Evolutionary conservation across 202 grass and related monocot genomes (phyloP), one percentile per base, ranked within the genome.

Genomic region (Schoenoplectus triqueter): DNA sequence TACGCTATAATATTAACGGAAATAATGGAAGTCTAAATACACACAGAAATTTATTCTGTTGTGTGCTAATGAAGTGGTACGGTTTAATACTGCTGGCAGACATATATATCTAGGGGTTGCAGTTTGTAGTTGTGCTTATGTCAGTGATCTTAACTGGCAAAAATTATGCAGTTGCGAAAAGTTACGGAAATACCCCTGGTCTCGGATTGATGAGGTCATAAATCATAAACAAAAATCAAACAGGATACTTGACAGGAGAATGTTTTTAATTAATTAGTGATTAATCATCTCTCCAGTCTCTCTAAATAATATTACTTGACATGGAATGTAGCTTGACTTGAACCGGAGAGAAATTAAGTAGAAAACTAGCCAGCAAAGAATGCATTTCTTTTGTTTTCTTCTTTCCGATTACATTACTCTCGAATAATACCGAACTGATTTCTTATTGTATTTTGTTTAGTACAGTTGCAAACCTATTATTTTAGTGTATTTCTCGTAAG

Each of bases 11-110:
- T 7, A 6, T 73, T 51, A 47, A n/a, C 39, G 2, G 18, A 73
- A 51, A 51, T 4, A 51, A 51, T 10, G 46, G 47, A 22, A 52
- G 47, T 17, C 9, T 11, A 21, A 73, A 51, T 51, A 45, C 18
- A 52, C 18, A 6, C 2, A 52, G 47, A 51, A 74, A 22, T 74
- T 74, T 7, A 52, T 68, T n/a, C 22, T 76, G 51, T 1, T n/a
- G 21, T 78, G 0, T 59, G 5, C 5, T 59, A 52, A 42, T 59
- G 6, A 10, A 56, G 39, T 55, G 50, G 49, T 77, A 57, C 10
- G 11, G 52, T 78, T 59, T 78, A 78, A 78, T 78, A 78, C 52
- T 78, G 74, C 52, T 9, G 60, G 52, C 52, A 42, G 3, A 77
- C 57, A 51, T 10, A 72, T 72, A 4, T 2, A 71, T 17, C 4